A percentile compares a stretch with the other conserved stretches of the same genome.
Evolutionary conservation across 768 basidiomycete species (phyloP).

Genomic region (Clitopilus passeckerianus): DNA sequence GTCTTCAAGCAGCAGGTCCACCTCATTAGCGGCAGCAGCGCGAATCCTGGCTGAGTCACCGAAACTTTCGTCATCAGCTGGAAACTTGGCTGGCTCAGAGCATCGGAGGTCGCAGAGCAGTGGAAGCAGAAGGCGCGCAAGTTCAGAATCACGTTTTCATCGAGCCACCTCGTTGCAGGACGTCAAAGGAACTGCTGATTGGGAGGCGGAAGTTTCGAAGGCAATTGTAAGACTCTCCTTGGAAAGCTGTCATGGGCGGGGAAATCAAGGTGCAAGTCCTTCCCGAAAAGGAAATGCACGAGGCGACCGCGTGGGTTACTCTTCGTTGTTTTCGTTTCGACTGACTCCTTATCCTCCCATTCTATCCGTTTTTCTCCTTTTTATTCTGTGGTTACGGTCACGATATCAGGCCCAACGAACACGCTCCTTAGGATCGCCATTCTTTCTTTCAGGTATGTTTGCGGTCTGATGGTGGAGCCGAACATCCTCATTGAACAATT

Average conservation of each 20-base stretch:
- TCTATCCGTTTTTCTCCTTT: slow-evolving; percentile 21
- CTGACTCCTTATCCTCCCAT: slow-evolving; percentile 18
- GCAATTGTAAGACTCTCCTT: slow-evolving; percentile 50
- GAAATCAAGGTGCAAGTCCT: slow-evolving; percentile 11
- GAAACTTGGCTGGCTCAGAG: background rate
- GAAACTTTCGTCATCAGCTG: background rate
- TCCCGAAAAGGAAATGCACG: slow-evolving; percentile 33
- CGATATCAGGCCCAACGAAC: slow-evolving; percentile 22
- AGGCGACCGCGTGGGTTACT: slow-evolving; percentile 32
- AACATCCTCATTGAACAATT: slow-evolving; percentile 5
- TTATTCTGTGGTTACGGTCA: slow-evolving; percentile 10
- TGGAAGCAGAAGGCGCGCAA: slow-evolving; percentile 38
- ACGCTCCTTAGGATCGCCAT: slow-evolving; percentile 27
- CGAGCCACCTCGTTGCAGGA: slow-evolving; percentile 32
- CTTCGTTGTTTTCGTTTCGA: slow-evolving; percentile 12
- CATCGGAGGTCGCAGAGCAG: slow-evolving; percentile 27
- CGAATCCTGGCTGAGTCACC: background rate
- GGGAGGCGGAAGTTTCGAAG: slow-evolving; percentile 56
- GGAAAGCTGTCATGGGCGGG: slow-evolving; percentile 16
- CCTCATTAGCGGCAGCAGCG: background rate
- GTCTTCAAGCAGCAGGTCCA: background rate
- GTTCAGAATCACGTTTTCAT: slow-evolving; percentile 53
- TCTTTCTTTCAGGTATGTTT: slow-evolving; percentile 32
- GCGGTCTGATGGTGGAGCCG: slow-evolving; percentile 2
- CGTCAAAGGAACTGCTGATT: slow-evolving; percentile 30